Evolutionary conservation across 2,329 filamentous ascomycete genomes (phyloP).

Genomic region (Acrocalymma vagum): DNA sequence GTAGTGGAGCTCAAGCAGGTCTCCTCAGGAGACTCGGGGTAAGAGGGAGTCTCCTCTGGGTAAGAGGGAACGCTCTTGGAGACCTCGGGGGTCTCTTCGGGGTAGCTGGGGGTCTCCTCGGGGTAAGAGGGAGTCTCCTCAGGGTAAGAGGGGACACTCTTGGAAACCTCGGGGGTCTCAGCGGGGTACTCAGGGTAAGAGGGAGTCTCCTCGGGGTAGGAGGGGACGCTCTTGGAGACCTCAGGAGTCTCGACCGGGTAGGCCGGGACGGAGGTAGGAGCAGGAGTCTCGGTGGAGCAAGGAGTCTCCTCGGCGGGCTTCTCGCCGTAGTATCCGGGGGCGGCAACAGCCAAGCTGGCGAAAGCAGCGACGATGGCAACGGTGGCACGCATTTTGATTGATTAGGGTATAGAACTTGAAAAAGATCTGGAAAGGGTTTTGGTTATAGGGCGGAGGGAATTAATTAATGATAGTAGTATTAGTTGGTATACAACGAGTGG

Average conservation of each 20-base stretch:
- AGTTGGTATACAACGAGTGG: conserved; percentile 51
- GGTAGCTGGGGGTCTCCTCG: conserved; percentile 3
- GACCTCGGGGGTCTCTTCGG: conserved; percentile 5
- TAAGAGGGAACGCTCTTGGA: conserved; percentile 9
- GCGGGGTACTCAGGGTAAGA: conserved; percentile 15
- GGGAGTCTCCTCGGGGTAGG: conserved; percentile 20
- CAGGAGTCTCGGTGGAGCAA: conserved; percentile 3
- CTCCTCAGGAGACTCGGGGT: conserved; percentile 18
- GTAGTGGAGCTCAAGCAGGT: conserved; percentile 53
- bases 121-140: conserved; percentile 17
- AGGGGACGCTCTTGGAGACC: too few species aligned
- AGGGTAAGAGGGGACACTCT: conserved; percentile 14
- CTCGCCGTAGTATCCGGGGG: conserved; percentile 36
- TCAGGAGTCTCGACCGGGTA: too few species aligned
- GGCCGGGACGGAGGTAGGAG: conserved; percentile 20
- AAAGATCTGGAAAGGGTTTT: conserved; percentile 28
- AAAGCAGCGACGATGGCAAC: conserved; percentile 42
- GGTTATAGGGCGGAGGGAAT: conserved; percentile 27
- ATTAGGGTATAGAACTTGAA: conserved; percentile 40
- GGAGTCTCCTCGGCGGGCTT: conserved; percentile 12
- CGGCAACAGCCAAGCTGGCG: conserved; percentile 40
- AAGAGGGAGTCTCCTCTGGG: conserved; percentile 3
- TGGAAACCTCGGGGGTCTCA: conserved; percentile 12
- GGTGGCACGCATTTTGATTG: conserved; percentile 51
- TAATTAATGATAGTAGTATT: conserved; percentile 51